Conservation (phyloP, 176 grass and related monocot genomes). For the Hsuehochloa calcarea region DNA sequence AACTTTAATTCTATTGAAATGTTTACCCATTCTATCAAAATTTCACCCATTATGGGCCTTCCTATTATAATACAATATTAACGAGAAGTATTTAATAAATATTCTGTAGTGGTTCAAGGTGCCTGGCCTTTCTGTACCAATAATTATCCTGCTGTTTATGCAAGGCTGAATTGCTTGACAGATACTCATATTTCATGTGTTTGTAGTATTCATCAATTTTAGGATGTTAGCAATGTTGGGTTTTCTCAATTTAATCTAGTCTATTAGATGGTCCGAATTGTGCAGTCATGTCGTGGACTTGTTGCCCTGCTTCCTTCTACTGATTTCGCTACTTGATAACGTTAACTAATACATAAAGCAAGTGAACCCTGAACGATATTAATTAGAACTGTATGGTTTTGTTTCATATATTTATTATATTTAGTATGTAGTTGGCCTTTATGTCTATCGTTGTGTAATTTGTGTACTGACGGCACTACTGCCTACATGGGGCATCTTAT, state of each 20-base stretch:
- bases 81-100: constrained; percentile 37
- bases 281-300: not conserved
- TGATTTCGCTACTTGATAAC: not conserved
- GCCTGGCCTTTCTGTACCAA: not conserved
- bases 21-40: not conserved
- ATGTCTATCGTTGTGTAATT: not conserved
- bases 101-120: constrained; percentile 39
- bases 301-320: not conserved
- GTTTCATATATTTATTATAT: not conserved
- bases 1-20: constrained; percentile 8
- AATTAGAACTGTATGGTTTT: not conserved
- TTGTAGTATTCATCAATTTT: constrained; percentile 26
- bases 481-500: constrained; percentile 31
- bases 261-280: not conserved
- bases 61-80: not conserved
- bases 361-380: not conserved
- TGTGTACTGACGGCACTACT: not conserved
- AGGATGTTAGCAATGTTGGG: not conserved
- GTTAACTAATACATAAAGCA: not conserved
- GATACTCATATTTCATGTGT: constrained; percentile 43
- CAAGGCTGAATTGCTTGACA: constrained; percentile 27
- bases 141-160: constrained; percentile 41
- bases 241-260: constrained; percentile 24
- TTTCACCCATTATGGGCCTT: not conserved
- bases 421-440: not conserved